Evolutionary conservation across 306 rosid species (phyloP), one percentile per base, ranked within the genome.

Genomic region (Lupinus albus): DNA sequence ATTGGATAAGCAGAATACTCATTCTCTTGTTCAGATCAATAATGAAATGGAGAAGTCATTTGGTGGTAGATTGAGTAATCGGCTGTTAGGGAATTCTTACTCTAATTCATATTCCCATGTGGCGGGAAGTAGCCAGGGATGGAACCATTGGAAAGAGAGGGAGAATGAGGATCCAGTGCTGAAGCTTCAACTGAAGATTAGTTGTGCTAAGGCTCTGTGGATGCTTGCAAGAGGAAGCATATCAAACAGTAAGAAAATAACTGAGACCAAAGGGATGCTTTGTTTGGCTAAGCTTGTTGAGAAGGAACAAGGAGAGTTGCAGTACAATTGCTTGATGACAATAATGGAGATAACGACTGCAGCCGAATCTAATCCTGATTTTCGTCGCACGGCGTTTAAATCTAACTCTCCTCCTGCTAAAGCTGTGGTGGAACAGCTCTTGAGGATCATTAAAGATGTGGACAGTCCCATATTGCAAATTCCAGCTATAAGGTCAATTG

Each of bases 281-380:
- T 89, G 93, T 72, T 86, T 89, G 84, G 96, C 93, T 3, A 89
- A 83, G 78, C 50, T 86, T 77, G 83, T 89, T 68, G 88, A 89
- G 76, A 83, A 79, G 69, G 96, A 89, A 38, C 72, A 73, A 64
- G 96, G 91, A 1, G 88, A 81, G 86, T 74, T 86, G 80, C 93
- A 79, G 68, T 57, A 8, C 70, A 84, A 89, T 69, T 86, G 91
- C 74, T 84, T 89, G 87, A 86, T 86, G 91, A 81, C 89, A 8
- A 67, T 89, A 55, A 83, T 77, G 84, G 96, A 86, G 89, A 85
- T 89, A 65, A 59, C 93, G 0, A 82, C 79, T 25, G 88, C 93
- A 0, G 96, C 93, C 15, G 93, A 89, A 62, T 81, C 65, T 11
- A 83, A 89, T 71, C 84, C 87, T 7, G 96, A 84, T 38, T 89